phyloP scores from a whole-genome alignment of 192 early-diverging fungal genomes.

The Hyaloraphidium curvatum region DNA sequence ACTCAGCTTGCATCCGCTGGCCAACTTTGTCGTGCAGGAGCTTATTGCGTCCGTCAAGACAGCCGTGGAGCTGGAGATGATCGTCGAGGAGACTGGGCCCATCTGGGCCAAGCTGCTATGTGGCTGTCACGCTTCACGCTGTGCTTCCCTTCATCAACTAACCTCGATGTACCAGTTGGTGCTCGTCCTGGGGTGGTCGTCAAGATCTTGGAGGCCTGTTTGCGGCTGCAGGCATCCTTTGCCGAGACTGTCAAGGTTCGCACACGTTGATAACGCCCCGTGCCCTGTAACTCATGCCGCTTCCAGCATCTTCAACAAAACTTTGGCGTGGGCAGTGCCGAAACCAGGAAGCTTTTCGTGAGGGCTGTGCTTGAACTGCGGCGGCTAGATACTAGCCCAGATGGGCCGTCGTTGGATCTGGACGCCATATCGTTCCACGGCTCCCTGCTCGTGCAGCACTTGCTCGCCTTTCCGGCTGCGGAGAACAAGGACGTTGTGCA shows the following conservation, averaged over 20 bases:
- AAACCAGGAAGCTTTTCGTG: too few relatives aligned
- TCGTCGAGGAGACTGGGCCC: conserved; percentile 38
- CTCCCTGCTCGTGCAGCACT: conserved; percentile 39
- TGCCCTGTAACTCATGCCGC: too few relatives aligned
- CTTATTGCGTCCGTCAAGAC: conserved; percentile 42
- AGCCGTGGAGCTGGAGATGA: conserved; percentile 31
- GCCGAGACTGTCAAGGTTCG: not conserved
- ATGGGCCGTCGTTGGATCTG: too few relatives aligned
- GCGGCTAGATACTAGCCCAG: too few relatives aligned
- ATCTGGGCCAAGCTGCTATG: conserved; percentile 40
- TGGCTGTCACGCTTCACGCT: conserved; percentile 13
- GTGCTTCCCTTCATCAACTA: not conserved
- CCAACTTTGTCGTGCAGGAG: conserved; percentile 74
- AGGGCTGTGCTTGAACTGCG: too few relatives aligned
- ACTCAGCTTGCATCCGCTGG: conserved; percentile 42
- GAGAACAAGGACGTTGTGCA: conserved; percentile 34
- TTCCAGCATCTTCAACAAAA: too few relatives aligned
- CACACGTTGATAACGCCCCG: too few relatives aligned
- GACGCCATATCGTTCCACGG: too few relatives aligned
- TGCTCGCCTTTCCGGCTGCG: conserved; percentile 39
- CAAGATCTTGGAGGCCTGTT: conserved; percentile 41
- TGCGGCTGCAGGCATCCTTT: conserved; percentile 18
- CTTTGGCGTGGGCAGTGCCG: too few relatives aligned
- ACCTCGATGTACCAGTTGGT: conserved; percentile 8
- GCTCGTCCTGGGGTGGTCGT: conserved; percentile 53